Conservation (phyloP, 129 eudicot species). For the Smallanthus sonchifolius region DNA sequence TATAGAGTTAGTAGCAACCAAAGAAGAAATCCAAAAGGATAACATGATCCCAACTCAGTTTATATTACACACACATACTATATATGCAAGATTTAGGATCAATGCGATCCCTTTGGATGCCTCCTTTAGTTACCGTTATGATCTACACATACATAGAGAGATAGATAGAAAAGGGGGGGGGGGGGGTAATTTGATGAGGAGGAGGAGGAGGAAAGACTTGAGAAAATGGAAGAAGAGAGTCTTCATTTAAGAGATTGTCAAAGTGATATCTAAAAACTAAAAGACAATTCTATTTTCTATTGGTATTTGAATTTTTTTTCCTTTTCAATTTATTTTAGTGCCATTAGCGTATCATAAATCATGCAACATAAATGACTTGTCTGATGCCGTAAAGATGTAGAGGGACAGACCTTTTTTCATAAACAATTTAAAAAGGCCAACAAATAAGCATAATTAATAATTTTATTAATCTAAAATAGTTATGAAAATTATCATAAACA, state of each 20-base stretch:
- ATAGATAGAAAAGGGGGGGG: neutral
- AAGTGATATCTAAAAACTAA: constrained; percentile 23
- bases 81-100: constrained; percentile 50
- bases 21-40: constrained; percentile 97
- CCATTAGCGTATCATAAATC: constrained; percentile 1
- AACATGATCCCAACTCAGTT: constrained; percentile 67
- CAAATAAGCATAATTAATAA: neutral
- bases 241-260: constrained; percentile 39
- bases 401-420: neutral
- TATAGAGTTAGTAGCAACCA: constrained; percentile 40
- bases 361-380: neutral
- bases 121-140: constrained; percentile 51
- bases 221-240: constrained; percentile 37
- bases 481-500: neutral
- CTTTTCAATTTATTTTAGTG: neutral
- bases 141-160: neutral
- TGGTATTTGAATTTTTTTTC: constrained; percentile 2
- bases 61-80: neutral
- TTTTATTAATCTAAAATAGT: constrained; percentile 7
- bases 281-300: constrained; percentile 1
- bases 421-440: too few species aligned
- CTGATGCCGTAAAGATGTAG: neutral
- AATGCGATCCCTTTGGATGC: constrained; percentile 99
- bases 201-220: constrained; percentile 22
- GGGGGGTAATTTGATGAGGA: neutral